Base-by-base conservation (phyloP, 805 yeast genomes). In the Candida silvatica region DNA sequence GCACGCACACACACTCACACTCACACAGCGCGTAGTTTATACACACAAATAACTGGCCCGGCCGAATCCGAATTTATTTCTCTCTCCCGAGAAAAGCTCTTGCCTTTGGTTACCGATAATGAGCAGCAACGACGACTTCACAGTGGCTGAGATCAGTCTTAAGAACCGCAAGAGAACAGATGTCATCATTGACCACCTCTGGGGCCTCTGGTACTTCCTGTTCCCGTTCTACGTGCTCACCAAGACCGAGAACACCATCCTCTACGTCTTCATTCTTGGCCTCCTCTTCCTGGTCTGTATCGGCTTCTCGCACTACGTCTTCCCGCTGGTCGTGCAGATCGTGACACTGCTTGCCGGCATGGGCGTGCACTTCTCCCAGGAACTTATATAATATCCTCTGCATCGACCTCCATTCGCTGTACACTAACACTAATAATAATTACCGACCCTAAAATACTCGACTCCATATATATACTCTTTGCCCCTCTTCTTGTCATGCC, bases 201-300 rank as follows among this genome's bases (percentile, higher is more conserved):
- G 33, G 33, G 37, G 34, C 14, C 14, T 20, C 4, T 25, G 17
- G 20, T 35, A 29, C 29, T 35, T 29, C 24, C 15, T 24, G 5
- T 29, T 30, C 14, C 37, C 37, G 24, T 25, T 29, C 34, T 29
- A 19, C 17, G 24, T 29, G n/a, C n/a, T 35, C 25, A 35, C 37
- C 16, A 16, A 25, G 15, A 35, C 37, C 6, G 37, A 35, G 17
- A 35, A 30, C 29, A 29, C 37, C 16, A 24, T 29, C 7, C 18
- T 29, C 11, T 23, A 25, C 17, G 19, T 28, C 8, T 6, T 29
- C 7, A 9, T 26, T 7, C 8, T 35, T 9, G 20, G 28, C 8
- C 14, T 29, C 8, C 15, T 24, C 8, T 16, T 18, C 9, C 25
- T 35, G 7, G 6, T 29, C 4, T 19, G 17, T 5, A 8, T 29